A percentile compares a stretch with the other conserved stretches of the same genome.
phyloP scores from a whole-genome alignment of 495 filamentous ascomycete genomes.

The Cercophora scortea region DNA sequence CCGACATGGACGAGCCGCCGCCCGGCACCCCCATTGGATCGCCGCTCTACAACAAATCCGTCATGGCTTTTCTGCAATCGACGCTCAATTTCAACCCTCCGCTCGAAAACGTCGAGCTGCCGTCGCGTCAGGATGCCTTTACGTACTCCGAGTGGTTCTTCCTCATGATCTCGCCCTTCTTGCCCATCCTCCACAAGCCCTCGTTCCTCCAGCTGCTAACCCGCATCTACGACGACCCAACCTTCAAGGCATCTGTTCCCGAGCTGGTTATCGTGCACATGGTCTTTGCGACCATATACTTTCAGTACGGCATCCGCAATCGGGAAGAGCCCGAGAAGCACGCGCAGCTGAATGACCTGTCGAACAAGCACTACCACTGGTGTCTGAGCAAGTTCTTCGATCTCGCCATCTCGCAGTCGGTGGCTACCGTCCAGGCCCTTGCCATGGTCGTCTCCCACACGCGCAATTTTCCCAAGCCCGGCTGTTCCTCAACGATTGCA shows the following conservation, averaged over 20 bases:
- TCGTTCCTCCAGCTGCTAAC: constrained; percentile 57
- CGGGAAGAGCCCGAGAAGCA: constrained; percentile 44
- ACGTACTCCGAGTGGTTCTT: constrained; percentile 67
- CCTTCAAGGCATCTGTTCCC: constrained; percentile 49
- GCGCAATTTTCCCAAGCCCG: constrained; percentile 71
- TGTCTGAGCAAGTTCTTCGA: constrained; percentile 58
- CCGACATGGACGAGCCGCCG: constrained; percentile 54
- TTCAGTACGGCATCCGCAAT: constrained; percentile 61
- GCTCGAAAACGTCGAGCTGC: constrained; percentile 47
- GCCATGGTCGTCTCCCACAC: constrained; percentile 61
- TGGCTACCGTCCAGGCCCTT: constrained; percentile 64
- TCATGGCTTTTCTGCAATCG: constrained; percentile 56
- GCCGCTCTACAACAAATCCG: constrained; percentile 58
- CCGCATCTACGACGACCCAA: constrained; percentile 54
- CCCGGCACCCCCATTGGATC: constrained; percentile 30
- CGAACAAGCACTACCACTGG: constrained; percentile 70
- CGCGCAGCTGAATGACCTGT: constrained; percentile 46
- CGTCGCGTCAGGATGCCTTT: constrained; percentile 47
- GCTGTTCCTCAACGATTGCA: constrained; percentile 57
- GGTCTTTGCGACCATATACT: constrained; percentile 69
- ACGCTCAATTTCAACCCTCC: constrained; percentile 50
- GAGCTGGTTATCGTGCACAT: constrained; percentile 69
- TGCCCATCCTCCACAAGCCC: constrained; percentile 63
- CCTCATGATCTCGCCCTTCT: constrained; percentile 60
- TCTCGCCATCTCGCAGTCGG: constrained; percentile 47